Conservation (phyloP, 2,329 filamentous ascomycete genomes). For the Cordyceps tenuipes region DNA sequence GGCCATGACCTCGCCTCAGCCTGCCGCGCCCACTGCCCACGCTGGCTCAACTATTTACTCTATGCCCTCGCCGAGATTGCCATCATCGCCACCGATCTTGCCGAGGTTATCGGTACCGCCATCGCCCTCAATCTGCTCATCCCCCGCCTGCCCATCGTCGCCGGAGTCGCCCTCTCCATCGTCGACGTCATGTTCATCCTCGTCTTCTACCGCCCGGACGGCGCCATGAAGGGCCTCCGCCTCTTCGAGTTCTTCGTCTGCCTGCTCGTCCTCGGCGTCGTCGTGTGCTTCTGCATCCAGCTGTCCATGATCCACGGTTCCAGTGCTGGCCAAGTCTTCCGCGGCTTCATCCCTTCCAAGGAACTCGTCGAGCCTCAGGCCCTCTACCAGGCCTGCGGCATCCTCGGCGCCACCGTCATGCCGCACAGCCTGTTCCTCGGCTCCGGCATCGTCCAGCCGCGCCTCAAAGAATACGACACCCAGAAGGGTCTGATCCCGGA, state of each 20-base stretch:
- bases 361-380: constrained; percentile 34
- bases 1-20: constrained; percentile 59
- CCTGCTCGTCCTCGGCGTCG: constrained; percentile 52
- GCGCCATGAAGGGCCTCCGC: constrained; percentile 49
- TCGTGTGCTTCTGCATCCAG: constrained; percentile 61
- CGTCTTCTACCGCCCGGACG: constrained; percentile 55
- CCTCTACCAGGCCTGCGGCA: constrained; percentile 65
- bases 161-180: constrained; percentile 60
- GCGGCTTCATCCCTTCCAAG: constrained; percentile 55
- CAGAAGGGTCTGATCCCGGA: constrained; percentile 44
- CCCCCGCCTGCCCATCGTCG: constrained; percentile 55
- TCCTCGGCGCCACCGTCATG: constrained; percentile 69
- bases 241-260: constrained; percentile 59
- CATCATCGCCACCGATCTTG: constrained; percentile 65
- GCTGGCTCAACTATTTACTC: constrained; percentile 54
- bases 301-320: constrained; percentile 52
- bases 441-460: constrained; percentile 59
- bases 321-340: constrained; percentile 50
- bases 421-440: constrained; percentile 62
- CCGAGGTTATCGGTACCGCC: constrained; percentile 63
- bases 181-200: constrained; percentile 60
- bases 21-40: constrained; percentile 55
- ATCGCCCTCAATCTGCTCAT: constrained; percentile 61
- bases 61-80: constrained; percentile 58
- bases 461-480: constrained; percentile 55